These are phyloP conservation scores for Malus hybrid DNA, from an alignment of 331 rosid species.

Conservation along the genomic window DNA sequence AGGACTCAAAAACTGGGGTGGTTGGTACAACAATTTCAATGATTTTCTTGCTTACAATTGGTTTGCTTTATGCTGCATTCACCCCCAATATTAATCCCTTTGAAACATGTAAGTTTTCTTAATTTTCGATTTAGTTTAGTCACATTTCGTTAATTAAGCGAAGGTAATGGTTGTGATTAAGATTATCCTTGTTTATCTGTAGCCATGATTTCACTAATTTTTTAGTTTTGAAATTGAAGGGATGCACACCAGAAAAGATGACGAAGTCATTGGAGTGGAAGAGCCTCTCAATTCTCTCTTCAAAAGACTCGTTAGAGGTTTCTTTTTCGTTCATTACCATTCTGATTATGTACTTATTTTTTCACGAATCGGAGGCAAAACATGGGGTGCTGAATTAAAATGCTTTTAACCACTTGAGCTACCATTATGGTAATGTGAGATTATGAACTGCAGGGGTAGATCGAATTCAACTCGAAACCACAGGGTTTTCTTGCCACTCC, in stretches of 20 bases:
- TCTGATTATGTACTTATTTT: neutral
- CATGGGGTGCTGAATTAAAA: too few species aligned
- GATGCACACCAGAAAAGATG: neutral
- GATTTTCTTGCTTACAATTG: neutral
- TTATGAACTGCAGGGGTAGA: conserved; percentile 8
- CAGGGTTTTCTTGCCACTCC: conserved; percentile 18
- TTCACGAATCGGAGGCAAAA: too few species aligned
- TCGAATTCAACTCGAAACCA: conserved; percentile 10
- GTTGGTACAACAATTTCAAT: neutral
- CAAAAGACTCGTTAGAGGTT: conserved; percentile 27
- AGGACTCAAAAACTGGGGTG: neutral
- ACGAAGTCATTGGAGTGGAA: neutral
- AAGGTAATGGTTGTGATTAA: too few species aligned
- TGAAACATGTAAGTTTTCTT: neutral
- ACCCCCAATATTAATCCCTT: neutral
- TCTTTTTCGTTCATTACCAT: neutral
- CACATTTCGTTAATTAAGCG: too few species aligned
- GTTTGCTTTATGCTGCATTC: conserved; percentile 2
- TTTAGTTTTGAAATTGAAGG: conserved; percentile 4
- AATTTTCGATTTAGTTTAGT: neutral
- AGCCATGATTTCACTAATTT: neutral
- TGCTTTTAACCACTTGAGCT: too few species aligned
- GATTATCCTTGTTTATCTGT: neutral
- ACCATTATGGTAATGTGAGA: neutral
- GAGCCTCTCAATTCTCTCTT: conserved; percentile 1